A percentile compares a stretch with the other conserved stretches of the same genome.
phyloP scores from a whole-genome alignment of 208 protist species.

The Endotrypanum monterogeii region DNA sequence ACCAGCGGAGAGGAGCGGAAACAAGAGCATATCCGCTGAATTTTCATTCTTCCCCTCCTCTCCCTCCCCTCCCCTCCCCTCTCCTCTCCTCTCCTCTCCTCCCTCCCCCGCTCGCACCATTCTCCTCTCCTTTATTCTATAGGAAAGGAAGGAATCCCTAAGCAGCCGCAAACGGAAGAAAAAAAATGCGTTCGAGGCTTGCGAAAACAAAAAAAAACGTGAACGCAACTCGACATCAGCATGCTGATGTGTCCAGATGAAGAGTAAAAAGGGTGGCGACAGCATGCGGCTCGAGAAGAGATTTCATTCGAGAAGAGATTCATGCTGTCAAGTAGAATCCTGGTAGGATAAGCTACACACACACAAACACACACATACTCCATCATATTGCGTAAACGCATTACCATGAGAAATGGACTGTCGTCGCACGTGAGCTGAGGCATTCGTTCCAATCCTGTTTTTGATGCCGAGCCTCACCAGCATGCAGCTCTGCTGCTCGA shows the following conservation, averaged over 20 bases:
- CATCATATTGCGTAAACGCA: not conserved
- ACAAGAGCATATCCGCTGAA: not conserved
- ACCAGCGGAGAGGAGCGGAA: not conserved
- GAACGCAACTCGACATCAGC: not conserved
- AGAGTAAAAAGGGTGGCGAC: not conserved
- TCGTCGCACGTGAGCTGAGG: not conserved
- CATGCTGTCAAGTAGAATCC: not conserved
- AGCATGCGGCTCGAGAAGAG: not conserved
- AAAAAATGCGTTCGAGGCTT: conserved; percentile 1
- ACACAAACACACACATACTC: no score
- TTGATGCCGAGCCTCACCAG: not conserved
- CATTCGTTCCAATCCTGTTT: not conserved
- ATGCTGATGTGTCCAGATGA: not conserved
- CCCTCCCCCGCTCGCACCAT: not conserved
- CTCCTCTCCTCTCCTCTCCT: not conserved
- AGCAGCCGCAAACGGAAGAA: conserved; percentile 2
- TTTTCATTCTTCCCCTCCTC: not conserved
- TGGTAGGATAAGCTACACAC: not conserved
- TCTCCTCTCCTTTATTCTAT: conserved; percentile 1
- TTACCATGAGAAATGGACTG: not conserved
- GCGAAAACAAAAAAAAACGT: conserved; percentile 22
- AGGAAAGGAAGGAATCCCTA: not conserved
- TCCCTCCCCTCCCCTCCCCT: not conserved
- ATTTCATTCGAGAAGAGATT: not conserved
- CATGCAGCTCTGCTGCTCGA: not conserved